These are phyloP conservation scores for Fonsecaea pugnacius DNA, from an alignment of 2,329 filamentous ascomycete genomes.

Conservation along the genomic window DNA sequence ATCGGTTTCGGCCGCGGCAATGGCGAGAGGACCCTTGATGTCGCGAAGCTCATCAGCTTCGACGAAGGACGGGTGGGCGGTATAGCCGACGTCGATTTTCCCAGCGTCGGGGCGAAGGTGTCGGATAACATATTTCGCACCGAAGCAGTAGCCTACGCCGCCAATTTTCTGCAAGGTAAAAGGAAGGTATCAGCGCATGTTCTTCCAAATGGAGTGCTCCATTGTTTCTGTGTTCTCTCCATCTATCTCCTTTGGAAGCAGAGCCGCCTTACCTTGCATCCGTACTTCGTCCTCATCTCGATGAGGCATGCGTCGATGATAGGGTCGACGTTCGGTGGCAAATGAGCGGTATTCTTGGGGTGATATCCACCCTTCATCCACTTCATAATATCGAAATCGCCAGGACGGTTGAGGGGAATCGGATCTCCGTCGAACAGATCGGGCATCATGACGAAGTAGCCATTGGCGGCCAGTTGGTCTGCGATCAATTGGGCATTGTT, in stretches of 20 bases:
- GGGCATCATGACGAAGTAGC: slow-evolving; percentile 70
- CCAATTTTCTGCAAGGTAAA: slow-evolving; percentile 37
- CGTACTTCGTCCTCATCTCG: slow-evolving; percentile 41
- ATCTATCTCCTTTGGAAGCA: slow-evolving; percentile 6
- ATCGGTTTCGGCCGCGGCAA: slow-evolving; percentile 67
- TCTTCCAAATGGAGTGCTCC: not conserved
- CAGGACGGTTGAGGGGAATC: slow-evolving; percentile 58
- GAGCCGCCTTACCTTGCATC: slow-evolving; percentile 34
- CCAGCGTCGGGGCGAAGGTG: slow-evolving; percentile 64
- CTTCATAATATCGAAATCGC: slow-evolving; percentile 54
- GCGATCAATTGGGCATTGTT: slow-evolving; percentile 68
- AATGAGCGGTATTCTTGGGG: slow-evolving; percentile 43
- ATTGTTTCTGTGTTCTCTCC: not conserved
- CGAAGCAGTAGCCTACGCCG: slow-evolving; percentile 41
- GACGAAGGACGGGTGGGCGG: slow-evolving; percentile 79
- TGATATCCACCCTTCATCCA: slow-evolving; percentile 52
- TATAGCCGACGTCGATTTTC: slow-evolving; percentile 69
- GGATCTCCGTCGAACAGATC: slow-evolving; percentile 71
- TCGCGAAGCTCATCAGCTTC: slow-evolving; percentile 66
- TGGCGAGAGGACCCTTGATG: slow-evolving; percentile 70
- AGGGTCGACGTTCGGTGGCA: slow-evolving; percentile 55
- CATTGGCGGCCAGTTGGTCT: slow-evolving; percentile 74
- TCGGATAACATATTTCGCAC: slow-evolving; percentile 67
- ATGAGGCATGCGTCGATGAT: slow-evolving; percentile 55
- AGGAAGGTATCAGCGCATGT: slow-evolving; percentile 14